Base-by-base conservation (phyloP, 495 filamentous ascomycete genomes). In the Astrothelium subdiscretum region DNA sequence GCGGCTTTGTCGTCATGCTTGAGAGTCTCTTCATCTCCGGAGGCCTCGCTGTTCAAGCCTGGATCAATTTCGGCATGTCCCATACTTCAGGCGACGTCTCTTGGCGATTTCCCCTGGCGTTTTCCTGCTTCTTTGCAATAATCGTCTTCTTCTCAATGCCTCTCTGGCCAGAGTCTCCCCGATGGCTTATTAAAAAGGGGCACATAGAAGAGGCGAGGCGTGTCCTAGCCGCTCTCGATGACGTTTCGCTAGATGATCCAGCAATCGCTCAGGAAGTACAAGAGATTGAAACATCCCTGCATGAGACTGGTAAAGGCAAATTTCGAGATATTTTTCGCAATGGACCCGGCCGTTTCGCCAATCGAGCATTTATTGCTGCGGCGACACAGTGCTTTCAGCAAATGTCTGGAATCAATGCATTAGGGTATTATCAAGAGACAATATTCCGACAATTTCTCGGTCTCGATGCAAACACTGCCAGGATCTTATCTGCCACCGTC, bases 11-110 rank as follows among this genome's bases (percentile, higher is more conserved):
- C 62, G 79, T 82, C 31, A 69, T 81, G 24, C 68, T 77, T 2
- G 76, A 79, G 35, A 76, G 78, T 12, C 72, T 80, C 18, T 80
- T 73, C 69, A 81, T 80, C 61, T 79, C 76, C n/a, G 62, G 77
- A 15, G 79, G 20, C 57, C 67, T 62, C 26, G 52, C 60, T n/a
- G 3, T 63, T 3, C 58, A 54, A 15, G 60, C 60, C 26, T 66
- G 64, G 64, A 29, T 62, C 52, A 60, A 62, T 22, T 42, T 66
- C 12, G 64, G 64, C 43, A 59, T 71, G 62, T 62, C 66, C 42
- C 71, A 15, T 66, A 64, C 57, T 24, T 60, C 26, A 20, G 29
- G 26, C 13, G 57, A 54, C 20, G 62, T 43, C 44, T 67, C 63
- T 32, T 65, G 63, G 60, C 29, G 63, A 48, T 66, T 66, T 31